Base-by-base conservation (phyloP, 305 asterid genomes). In the Fraxinus paxiana region DNA sequence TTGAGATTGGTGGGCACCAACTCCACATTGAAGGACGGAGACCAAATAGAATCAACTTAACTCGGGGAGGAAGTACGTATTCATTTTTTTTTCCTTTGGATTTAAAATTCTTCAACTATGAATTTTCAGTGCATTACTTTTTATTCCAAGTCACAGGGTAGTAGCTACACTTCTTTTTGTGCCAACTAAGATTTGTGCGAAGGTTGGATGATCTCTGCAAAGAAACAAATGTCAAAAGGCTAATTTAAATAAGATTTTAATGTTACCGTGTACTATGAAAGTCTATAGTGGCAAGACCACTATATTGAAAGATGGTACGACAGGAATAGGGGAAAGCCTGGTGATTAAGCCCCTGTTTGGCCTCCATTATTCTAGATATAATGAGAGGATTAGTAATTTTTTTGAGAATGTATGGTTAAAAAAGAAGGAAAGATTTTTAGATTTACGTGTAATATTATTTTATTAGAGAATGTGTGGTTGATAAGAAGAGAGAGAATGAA, bases 21-120 rank as follows among this genome's bases (percentile, higher is more conserved):
- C 92, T 94, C 79, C 90, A 91, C 88, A 88, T 93, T 76, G 98
- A 94, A 93, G 98, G 97, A 69, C 89, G 98, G 80, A 88, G 97
- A 89, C 97, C 98, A 4, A 93, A 88, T 88, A 88, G 97, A 86
- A 87, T 89, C 84, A 88, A 81, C 79, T 77, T 88, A 28, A 77
- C 84, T 81, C 92, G 97, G 61, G 91, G 93, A 12, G 98, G 97
- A 89, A 93, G 98, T 94, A 92, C 3, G 97, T 87, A 31, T 54
- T 54, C 1, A 31, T 6, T 17, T 18, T 18, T 17, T 51, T 46
- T 6, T 46, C 18, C 15, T 35, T 33, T 9, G 20, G 30, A 43
- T 9, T 78, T 6, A 33, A 82, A 48, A 71, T 59, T 70, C 69
- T 31, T 17, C 10, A 37, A 31, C 73, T 6, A 24, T 76, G 38